Conservation (phyloP, 768 basidiomycete genomes). For the Gloeopeniophorella convolvens region DNA sequence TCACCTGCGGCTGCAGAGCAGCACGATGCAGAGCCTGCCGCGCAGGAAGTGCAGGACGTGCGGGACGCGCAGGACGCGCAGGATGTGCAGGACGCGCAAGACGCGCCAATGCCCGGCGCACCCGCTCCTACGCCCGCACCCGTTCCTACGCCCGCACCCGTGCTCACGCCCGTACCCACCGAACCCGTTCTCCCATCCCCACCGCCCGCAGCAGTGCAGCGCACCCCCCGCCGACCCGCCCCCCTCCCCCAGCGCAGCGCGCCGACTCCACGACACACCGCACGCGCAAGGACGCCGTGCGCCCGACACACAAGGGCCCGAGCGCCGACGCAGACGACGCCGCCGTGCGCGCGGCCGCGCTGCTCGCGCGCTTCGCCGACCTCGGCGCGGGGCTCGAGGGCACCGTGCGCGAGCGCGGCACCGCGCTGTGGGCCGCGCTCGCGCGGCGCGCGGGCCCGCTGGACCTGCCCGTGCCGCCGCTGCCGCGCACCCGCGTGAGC, state of each 20-base stretch:
- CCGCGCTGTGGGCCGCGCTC: slow-evolving; percentile 4
- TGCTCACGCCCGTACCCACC: no score
- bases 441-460: neutral
- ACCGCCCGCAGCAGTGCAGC: neutral
- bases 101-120: no score
- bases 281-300: slow-evolving; percentile 14
- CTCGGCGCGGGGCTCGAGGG: slow-evolving; percentile 9
- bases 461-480: neutral
- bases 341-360: slow-evolving; percentile 1
- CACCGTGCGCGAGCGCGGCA: slow-evolving; percentile 13
- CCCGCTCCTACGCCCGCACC: no score
- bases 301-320: neutral
- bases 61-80: no score
- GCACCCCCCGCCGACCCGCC: neutral
- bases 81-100: no score
- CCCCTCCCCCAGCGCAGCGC: no score
- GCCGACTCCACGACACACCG: no score
- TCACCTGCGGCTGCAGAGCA: no score
- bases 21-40: no score
- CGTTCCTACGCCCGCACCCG: no score
- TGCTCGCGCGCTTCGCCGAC: slow-evolving; percentile 5
- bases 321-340: slow-evolving; percentile 7
- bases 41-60: no score
- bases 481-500: neutral
- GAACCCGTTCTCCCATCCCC: no score